Base-by-base conservation (phyloP, 257 asterid species). In the Sherardia arvensis region DNA sequence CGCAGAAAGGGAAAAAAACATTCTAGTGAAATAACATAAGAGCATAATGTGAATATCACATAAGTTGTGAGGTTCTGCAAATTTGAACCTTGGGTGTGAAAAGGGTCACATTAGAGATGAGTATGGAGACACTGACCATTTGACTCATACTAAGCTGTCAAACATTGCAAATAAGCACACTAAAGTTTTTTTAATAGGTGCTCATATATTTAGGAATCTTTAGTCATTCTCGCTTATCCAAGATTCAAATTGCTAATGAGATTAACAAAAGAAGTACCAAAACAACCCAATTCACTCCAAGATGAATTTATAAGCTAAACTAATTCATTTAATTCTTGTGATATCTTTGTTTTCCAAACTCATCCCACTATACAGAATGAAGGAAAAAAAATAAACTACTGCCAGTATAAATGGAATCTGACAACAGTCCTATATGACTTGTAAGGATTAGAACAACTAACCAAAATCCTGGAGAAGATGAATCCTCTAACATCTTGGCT, bases 401-500 rank as follows among this genome's bases (percentile, higher is more conserved):
- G 20, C 5, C 33, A 36, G 36, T 17, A 17, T 45, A 28, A 26
- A 47, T 63, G 28, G 27, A 8, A 63, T 10, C 30, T 45, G 25
- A 43, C n/a, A 17, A 49, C 18, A 61, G 34, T 22, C 27, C 59
- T 9, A 54, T 11, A 54, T 5, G 29, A 22, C 25, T 10, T 23
- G 9, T 12, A 18, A 10, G 20, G 53, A 20, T 34, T 18, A 5
- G 63, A 22, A 59, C 22, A 77, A 85, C 91, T 67, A 70, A 93
- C 99, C 97, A 90, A 74, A 82, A 87, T 87, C 70, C 61, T 83
- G 71, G 99, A 93, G 87, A 93, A 93, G 73, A 87, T 81, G 83
- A 90, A 93, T 68, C 96, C 99, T 75, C 96, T 87, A 74, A 85
- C 96, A 69, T 93, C 99, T 85, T 90, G 99, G 82, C 88, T 90